Evolutionary conservation across 2,329 filamentous ascomycete species (phyloP).

Genomic region (Pseudogymnoascus sp.): DNA sequence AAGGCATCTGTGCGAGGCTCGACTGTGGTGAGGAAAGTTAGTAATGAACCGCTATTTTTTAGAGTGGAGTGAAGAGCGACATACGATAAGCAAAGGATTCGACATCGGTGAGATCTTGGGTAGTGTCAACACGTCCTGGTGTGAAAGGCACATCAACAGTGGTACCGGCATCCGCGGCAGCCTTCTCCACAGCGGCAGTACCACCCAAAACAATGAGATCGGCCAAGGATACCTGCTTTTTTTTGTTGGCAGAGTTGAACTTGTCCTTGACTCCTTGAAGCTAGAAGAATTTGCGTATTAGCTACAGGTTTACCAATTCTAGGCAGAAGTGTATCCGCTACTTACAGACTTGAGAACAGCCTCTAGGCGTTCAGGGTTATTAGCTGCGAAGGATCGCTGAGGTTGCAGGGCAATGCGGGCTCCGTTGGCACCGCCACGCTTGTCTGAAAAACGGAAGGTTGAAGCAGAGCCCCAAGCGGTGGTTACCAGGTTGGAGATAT

Average conservation of each 20-base stretch:
- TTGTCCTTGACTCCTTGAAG: constrained; percentile 32
- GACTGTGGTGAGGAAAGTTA: constrained; percentile 22
- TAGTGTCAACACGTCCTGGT: constrained; percentile 48
- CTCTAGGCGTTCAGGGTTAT: constrained; percentile 42
- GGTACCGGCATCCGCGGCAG: constrained; percentile 26
- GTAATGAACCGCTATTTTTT: not conserved
- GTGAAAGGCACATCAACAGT: constrained; percentile 44
- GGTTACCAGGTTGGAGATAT: constrained; percentile 39
- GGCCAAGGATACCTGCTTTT: constrained; percentile 50
- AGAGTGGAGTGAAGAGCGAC: not conserved
- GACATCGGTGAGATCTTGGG: constrained; percentile 46
- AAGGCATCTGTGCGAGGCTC: constrained; percentile 48
- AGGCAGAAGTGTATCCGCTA: not conserved
- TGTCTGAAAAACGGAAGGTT: constrained; percentile 47
- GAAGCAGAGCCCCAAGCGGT: constrained; percentile 42
- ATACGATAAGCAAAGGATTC: constrained; percentile 40
- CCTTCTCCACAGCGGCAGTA: constrained; percentile 47
- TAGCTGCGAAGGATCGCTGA: constrained; percentile 47
- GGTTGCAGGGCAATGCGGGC: constrained; percentile 49
- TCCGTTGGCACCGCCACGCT: constrained; percentile 53
- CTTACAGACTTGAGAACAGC: constrained; percentile 8
- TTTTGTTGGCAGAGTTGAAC: constrained; percentile 41
- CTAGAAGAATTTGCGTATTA: not conserved
- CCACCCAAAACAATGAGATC: constrained; percentile 52
- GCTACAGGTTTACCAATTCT: not conserved